Base-by-base conservation (phyloP, 345 rosid species). In the Stellera chamaejasme region DNA sequence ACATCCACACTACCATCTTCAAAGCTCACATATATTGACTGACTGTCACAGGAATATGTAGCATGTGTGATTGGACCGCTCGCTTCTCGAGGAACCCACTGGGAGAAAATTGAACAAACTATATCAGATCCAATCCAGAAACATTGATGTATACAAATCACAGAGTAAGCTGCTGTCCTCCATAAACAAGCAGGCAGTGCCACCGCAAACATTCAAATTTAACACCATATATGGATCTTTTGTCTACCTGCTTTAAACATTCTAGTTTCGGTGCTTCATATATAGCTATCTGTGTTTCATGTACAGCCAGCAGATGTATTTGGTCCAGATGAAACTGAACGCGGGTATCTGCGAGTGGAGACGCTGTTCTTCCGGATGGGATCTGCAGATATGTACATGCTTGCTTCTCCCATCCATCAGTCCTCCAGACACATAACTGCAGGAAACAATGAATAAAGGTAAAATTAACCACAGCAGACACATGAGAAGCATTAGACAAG, bases 341-440 rank as follows among this genome's bases (percentile, higher is more conserved):
- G 15, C 88, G 83, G 16, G 95, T 90, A 58, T 90, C 95, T 23
- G 87, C 75, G 51, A 73, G 67, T 53, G 82, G 67, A 49, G 95
- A 56, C 50, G 77, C 65, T 5, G 66, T 48, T 57, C 73, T 72
- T 43, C 89, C 83, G 44, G 54, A 11, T 4, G 84, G 89, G 51
- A 67, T 67, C 62, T 69, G 83, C 77, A 85, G 65, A 71, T 67
- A 59, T 56, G 75, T 83, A 50, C 76, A 74, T 6, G 77, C 43
- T 66, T 77, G 87, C 80, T 77, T 83, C 72, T 69, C 83, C 97
- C 97, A 89, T 53, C 73, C 82, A 74, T 74, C 86, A 10, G 80
- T 83, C 73, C 69, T 86, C 97, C 97, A 89, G 53, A 86, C 81
- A 62, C 97, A 89, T 50, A 89, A 60, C 97, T 86, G 72, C 16